Evolutionary conservation across 1,139 yeast genomes (phyloP).

Genomic region (Geotrichum reessii): DNA sequence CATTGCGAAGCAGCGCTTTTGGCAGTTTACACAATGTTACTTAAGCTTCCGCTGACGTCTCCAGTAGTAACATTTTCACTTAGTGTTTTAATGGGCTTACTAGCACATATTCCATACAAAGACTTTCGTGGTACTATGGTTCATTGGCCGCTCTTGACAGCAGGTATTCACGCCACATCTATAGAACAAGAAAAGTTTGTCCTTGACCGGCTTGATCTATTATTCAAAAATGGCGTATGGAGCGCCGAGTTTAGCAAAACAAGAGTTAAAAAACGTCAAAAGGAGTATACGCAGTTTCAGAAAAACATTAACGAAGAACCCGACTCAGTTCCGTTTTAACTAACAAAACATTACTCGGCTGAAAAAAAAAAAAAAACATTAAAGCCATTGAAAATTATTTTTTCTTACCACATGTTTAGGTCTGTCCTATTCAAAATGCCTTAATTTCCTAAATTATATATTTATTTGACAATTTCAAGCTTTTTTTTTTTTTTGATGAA

Average conservation of each 20-base stretch:
- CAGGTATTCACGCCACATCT: slow-evolving; percentile 12
- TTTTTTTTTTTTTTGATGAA: background rate
- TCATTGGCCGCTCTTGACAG: slow-evolving; percentile 14
- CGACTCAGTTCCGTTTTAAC: background rate
- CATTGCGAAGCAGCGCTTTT: slow-evolving; percentile 16
- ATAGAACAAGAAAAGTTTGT: slow-evolving; percentile 5
- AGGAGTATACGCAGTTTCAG: background rate
- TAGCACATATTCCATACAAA: slow-evolving; percentile 7
- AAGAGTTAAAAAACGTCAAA: slow-evolving; percentile 6
- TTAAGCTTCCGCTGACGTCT: slow-evolving; percentile 9
- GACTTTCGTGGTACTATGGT: slow-evolving; percentile 11
- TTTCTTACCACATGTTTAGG: no score
- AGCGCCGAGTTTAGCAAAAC: slow-evolving; percentile 14
- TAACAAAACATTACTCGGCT: no score
- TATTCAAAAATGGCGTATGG: slow-evolving; percentile 12
- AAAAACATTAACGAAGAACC: background rate
- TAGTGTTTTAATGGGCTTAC: slow-evolving; percentile 2
- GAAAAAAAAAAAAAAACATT: no score
- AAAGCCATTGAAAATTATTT: no score
- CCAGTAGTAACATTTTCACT: slow-evolving; percentile 5
- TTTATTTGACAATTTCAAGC: background rate
- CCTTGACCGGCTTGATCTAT: slow-evolving; percentile 9
- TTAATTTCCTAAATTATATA: background rate
- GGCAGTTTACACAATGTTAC: slow-evolving; percentile 8
- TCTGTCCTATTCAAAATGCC: no score